A percentile compares a stretch with the other conserved stretches of the same genome.
Evolutionary conservation across 2,329 filamentous ascomycete species (phyloP).

Genomic region (Beauveria pseudobassiana): DNA sequence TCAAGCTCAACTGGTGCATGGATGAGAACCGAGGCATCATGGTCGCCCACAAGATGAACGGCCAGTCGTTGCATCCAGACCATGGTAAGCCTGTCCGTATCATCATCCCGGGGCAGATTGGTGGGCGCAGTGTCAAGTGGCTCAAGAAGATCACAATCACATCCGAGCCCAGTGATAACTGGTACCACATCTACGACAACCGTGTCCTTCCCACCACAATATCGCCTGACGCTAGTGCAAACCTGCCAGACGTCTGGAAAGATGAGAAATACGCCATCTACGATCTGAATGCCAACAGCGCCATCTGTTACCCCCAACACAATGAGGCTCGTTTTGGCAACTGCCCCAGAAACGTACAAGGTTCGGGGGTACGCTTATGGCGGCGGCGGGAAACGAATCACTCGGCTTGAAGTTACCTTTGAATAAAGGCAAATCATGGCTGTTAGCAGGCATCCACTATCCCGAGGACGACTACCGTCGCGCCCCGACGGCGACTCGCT

Average conservation of each 20-base stretch:
- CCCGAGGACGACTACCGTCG: constrained; percentile 76
- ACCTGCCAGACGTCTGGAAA: constrained; percentile 70
- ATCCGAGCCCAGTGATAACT: constrained; percentile 74
- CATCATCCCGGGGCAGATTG: constrained; percentile 85
- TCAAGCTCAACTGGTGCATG: constrained; percentile 84
- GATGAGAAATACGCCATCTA: constrained; percentile 92
- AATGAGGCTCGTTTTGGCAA: constrained; percentile 55
- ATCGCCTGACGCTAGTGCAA: constrained; percentile 69
- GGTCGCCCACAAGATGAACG: constrained; percentile 88
- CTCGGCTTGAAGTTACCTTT: constrained; percentile 74
- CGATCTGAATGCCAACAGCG: constrained; percentile 82
- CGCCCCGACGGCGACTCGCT: constrained; percentile 51
- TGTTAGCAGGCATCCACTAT: constrained; percentile 68
- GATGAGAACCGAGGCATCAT: constrained; percentile 78
- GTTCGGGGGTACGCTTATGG: constrained; percentile 80
- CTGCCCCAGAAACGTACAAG: constrained; percentile 45
- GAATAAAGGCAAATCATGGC: constrained; percentile 76
- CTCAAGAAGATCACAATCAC: constrained; percentile 74
- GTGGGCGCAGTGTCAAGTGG: constrained; percentile 91
- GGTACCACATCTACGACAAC: constrained; percentile 95
- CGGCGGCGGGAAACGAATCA: constrained; percentile 77
- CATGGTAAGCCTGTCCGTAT: constrained; percentile 79
- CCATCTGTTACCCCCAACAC: constrained; percentile 71
- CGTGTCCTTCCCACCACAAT: constrained; percentile 81
- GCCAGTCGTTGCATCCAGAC: constrained; percentile 69